Base-by-base conservation (phyloP, 768 basidiomycete species). In the Termitomyces sp. region DNA sequence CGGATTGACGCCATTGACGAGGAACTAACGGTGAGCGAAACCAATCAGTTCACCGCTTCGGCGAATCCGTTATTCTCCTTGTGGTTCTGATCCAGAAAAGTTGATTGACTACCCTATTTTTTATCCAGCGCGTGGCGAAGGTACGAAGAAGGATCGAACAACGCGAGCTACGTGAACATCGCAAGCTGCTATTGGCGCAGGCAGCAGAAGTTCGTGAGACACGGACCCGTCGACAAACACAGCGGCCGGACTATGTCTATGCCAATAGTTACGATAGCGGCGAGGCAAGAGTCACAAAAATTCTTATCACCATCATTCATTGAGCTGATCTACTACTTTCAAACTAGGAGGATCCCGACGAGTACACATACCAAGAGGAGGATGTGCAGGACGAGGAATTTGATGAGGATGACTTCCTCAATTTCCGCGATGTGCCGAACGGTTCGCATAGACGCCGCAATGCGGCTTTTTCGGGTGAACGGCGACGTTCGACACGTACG, bases 181-280 rank as follows among this genome's bases (percentile, higher is more conserved):
- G 78, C 47, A 77, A 82, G 45, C 67, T 83, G 40, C 72, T 85
- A 56, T 72, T 86, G 60, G 88, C 85, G 19, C 89, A 91, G 67
- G 84, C 87, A 40, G 90, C 86, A 38, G 90, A 91, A 67, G 72
- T 91, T 57, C 81, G 90, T 59, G 83, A 86, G 69, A 92, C 89
- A 28, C 80, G 91, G 58, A 92, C 91, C 19, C 79, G 90, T 58
- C 78, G 87, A 53, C 80, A 82, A 70, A 84, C 86, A 3, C 80
- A 80, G 43, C 84, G 81, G 60, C 87, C 89, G 47, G 87, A 91
- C 74, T 94, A 94, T 70, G 89, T 89, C 51, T 91, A 92, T 70
- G 77, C 79, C 64, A 80, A 86, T 63, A 78, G 78, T 56, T 72
- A 76, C 62, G 83, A 81, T 56, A 86, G 84, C 62, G 90, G 84